Conservation (phyloP, 1,139 yeast genomes). For the Diutina rugosa region DNA sequence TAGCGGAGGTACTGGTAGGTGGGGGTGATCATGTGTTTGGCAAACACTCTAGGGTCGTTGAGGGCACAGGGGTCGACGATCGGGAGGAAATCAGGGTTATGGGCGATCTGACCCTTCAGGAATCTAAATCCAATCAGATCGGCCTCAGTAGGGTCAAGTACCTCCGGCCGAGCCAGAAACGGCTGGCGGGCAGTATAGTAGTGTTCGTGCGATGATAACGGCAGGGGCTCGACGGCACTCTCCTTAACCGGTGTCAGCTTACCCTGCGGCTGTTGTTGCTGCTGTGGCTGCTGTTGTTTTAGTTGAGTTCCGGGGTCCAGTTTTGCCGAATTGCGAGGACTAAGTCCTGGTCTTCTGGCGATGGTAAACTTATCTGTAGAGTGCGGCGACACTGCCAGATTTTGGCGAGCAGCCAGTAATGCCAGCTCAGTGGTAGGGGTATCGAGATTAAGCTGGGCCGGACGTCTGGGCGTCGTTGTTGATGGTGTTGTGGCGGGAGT, state of each 20-base stretch:
- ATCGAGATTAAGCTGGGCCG: not conserved
- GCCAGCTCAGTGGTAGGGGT: not conserved
- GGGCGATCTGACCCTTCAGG: not conserved
- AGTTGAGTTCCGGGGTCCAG: not conserved
- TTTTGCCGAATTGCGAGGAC: not conserved
- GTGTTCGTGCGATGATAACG: not conserved
- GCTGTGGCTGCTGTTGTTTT: not conserved
- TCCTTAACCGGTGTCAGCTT: not conserved
- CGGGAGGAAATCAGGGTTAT: conserved; percentile 12
- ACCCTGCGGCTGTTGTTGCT: no score
- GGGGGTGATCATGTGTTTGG: conserved; percentile 14
- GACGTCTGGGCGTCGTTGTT: not conserved
- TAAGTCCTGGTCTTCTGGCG: not conserved
- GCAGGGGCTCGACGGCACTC: not conserved
- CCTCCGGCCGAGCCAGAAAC: not conserved
- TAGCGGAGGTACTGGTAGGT: conserved; percentile 21
- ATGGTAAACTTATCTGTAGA: not conserved
- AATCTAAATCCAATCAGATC: not conserved
- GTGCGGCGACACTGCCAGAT: not conserved
- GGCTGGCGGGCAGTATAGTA: not conserved
- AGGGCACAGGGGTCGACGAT: conserved; percentile 13
- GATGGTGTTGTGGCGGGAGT: not conserved
- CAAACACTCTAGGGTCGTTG: conserved; percentile 15
- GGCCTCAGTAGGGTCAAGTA: not conserved
- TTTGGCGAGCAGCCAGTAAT: not conserved